These are phyloP conservation scores for Styphnolobium japonicum DNA, from an alignment of 306 rosid genomes.

Conservation along the genomic window DNA sequence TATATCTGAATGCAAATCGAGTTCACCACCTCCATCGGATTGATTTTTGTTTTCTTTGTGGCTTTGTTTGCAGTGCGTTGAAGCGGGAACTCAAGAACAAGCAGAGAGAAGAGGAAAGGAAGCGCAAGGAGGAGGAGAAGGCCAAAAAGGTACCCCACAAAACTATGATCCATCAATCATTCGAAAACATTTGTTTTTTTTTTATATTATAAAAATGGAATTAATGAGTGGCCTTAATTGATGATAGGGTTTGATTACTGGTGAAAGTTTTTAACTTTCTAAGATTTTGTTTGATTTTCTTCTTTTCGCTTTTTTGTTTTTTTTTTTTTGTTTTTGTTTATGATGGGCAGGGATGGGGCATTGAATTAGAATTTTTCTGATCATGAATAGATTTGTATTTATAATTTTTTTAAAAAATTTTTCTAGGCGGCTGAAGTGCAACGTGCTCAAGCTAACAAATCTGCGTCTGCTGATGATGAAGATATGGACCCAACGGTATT, in stretches of 20 bases:
- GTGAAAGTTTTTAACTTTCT: neutral
- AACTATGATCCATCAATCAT: too few species aligned
- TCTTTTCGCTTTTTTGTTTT: too few species aligned
- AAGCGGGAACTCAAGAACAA: slow-evolving; percentile 70
- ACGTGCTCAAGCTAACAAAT: slow-evolving; percentile 47
- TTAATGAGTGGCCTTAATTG: too few species aligned
- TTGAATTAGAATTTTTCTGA: neutral
- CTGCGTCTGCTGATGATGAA: slow-evolving; percentile 56
- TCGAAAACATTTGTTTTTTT: too few species aligned
- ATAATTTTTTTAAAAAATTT: slow-evolving; percentile 36
- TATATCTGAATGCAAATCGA: neutral
- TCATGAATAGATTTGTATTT: neutral
- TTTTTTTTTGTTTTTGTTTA: too few species aligned
- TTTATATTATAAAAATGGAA: too few species aligned
- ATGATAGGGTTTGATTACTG: neutral
- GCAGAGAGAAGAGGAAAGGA: slow-evolving; percentile 72
- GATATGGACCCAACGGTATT: slow-evolving; percentile 92
- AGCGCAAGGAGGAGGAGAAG: slow-evolving; percentile 79
- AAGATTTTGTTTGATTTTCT: too few species aligned
- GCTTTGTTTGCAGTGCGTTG: slow-evolving; percentile 50
- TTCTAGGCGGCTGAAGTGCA: slow-evolving; percentile 55
- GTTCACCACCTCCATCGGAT: neutral
- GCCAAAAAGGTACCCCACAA: slow-evolving; percentile 78
- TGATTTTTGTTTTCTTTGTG: neutral
- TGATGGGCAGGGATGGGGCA: neutral